Percentiles rank a stretch among this genome's conserved stretches.
Evolutionary conservation across 2,329 filamentous ascomycete species (phyloP).

Genomic region (Alternaria alternata): DNA sequence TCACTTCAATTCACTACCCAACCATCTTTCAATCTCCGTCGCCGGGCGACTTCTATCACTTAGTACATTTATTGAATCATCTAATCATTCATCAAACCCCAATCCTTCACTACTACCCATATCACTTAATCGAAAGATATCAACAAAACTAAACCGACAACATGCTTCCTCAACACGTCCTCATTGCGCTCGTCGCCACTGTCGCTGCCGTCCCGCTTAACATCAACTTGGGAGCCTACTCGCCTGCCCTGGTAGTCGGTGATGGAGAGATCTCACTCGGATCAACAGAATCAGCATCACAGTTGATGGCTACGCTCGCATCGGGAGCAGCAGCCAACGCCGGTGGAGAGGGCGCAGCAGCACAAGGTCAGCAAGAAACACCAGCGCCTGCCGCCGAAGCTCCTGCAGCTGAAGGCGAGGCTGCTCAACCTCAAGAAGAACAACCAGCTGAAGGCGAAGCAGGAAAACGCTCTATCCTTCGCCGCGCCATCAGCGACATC

Average conservation of each 20-base stretch:
- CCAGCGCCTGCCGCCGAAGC: conserved; percentile 14
- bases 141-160: conserved; percentile 30
- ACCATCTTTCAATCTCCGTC: conserved; percentile 40
- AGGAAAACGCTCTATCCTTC: conserved; percentile 38
- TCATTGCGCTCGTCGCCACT: conserved; percentile 47
- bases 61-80: conserved; percentile 27
- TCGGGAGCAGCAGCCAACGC: conserved; percentile 49
- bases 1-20: conserved; percentile 47
- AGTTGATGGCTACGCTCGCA: conserved; percentile 56
- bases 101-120: conserved; percentile 4
- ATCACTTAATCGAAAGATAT: conserved; percentile 26
- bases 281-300: conserved; percentile 52
- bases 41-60: conserved; percentile 42
- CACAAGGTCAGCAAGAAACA: conserved; percentile 25
- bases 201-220: conserved; percentile 57
- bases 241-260: conserved; percentile 62
- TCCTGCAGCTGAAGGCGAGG: conserved; percentile 15
- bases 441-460: conserved; percentile 37
- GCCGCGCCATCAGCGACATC: conserved; percentile 37
- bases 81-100: conserved; percentile 12
- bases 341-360: conserved; percentile 25
- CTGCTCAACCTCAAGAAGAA: conserved; percentile 24
- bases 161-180: conserved; percentile 51
- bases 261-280: conserved; percentile 62
- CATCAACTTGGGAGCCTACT: conserved; percentile 63